These are phyloP conservation scores for Kwoniella europaea DNA, from an alignment of 768 basidiomycete species.

Conservation along the genomic window DNA sequence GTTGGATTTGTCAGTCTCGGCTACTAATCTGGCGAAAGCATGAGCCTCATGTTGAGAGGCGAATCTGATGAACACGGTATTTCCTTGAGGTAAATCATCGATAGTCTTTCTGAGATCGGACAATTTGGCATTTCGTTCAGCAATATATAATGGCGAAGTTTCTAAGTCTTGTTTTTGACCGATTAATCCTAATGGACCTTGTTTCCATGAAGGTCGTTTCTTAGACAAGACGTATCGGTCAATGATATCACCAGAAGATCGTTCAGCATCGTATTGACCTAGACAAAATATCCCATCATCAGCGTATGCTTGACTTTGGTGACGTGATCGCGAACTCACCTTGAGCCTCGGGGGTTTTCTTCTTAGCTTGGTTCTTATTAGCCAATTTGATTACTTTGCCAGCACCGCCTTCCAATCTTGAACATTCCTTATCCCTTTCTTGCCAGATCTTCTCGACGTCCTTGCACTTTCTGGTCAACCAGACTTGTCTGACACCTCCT, in stretches of 20 bases:
- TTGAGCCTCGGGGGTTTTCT: constrained; percentile 55
- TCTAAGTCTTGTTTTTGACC: constrained; percentile 56
- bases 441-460: constrained; percentile 56
- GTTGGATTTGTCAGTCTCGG: constrained; percentile 47
- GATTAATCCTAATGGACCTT: constrained; percentile 55
- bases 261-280: constrained; percentile 48
- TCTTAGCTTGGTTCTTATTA: constrained; percentile 57
- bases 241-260: constrained; percentile 14
- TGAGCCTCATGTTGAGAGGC: constrained; percentile 56
- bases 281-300: constrained; percentile 5
- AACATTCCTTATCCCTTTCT: constrained; percentile 55
- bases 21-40: constrained; percentile 51
- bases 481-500: constrained; percentile 50
- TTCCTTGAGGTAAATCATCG: constrained; percentile 39
- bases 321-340: constrained; percentile 32
- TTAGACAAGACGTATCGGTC: constrained; percentile 53
- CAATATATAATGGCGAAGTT: constrained; percentile 52
- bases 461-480: constrained; percentile 56
- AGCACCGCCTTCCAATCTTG: constrained; percentile 57
- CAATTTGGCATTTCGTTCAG: constrained; percentile 50
- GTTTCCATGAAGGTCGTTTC: constrained; percentile 57
- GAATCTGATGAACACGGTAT: constrained; percentile 57
- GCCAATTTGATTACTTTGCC: constrained; percentile 54
- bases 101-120: constrained; percentile 40
- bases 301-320: neutral